These are phyloP conservation scores for Annulohypoxylon bovei DNA, from an alignment of 495 filamentous ascomycete genomes.

Conservation along the genomic window DNA sequence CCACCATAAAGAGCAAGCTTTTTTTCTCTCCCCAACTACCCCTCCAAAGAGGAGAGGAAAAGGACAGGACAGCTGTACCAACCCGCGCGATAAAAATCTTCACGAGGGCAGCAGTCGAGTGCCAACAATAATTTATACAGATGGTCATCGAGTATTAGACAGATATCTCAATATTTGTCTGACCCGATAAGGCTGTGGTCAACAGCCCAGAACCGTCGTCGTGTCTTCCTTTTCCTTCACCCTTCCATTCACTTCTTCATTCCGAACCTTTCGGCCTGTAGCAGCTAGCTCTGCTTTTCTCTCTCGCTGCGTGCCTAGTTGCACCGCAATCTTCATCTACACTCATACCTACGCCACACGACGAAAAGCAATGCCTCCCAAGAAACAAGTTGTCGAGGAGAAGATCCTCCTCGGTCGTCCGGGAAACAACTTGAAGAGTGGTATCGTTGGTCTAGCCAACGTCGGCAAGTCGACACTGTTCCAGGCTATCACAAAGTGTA, in stretches of 20 bases:
- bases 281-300: conserved; percentile 72
- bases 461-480: conserved; percentile 99
- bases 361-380: conserved; percentile 75
- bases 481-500: conserved; percentile 98
- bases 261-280: conserved; percentile 59
- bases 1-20: conserved; percentile 39
- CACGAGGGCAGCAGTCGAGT: conserved; percentile 38
- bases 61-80: conserved; percentile 40
- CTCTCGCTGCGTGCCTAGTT: conserved; percentile 51
- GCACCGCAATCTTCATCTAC: conserved; percentile 55
- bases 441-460: conserved; percentile 99
- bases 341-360: conserved; percentile 62
- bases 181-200: conserved; percentile 41
- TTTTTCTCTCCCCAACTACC: conserved; percentile 31
- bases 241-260: conserved; percentile 64
- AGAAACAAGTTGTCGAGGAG: conserved; percentile 76
- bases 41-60: conserved; percentile 29
- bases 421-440: conserved; percentile 98
- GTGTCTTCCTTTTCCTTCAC: conserved; percentile 59
- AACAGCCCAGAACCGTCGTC: conserved; percentile 49
- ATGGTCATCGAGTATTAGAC: conserved; percentile 31
- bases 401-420: conserved; percentile 91
- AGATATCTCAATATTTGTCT: conserved; percentile 35
- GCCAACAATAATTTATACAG: conserved; percentile 17
- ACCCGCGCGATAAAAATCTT: conserved; percentile 29